Conservation (phyloP, 192 early-diverging fungal species). For the Podila verticillata region DNA sequence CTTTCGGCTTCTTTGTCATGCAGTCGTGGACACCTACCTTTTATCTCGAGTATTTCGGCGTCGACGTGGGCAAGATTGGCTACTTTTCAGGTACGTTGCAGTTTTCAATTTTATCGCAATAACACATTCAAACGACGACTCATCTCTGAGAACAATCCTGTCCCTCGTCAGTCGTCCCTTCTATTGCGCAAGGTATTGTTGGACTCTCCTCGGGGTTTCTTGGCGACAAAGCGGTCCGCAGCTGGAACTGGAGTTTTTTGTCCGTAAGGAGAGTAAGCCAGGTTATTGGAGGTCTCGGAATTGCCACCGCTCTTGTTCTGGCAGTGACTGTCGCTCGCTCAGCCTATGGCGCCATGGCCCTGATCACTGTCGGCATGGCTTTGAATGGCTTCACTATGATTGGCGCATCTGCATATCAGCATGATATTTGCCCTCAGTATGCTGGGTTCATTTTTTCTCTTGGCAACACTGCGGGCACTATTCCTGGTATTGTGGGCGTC, state of each 20-base stretch:
- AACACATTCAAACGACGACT: not conserved
- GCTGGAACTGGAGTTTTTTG: slow-evolving; percentile 24
- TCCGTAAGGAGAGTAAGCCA: slow-evolving; percentile 32
- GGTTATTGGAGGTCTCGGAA: slow-evolving; percentile 28
- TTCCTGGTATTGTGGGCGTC: slow-evolving; percentile 46
- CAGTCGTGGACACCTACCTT: slow-evolving; percentile 53
- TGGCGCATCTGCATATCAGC: slow-evolving; percentile 47
- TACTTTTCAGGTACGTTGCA: slow-evolving; percentile 43
- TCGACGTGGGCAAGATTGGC: slow-evolving; percentile 50
- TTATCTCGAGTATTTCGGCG: slow-evolving; percentile 47
- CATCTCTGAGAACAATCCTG: not conserved
- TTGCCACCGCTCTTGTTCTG: slow-evolving; percentile 35
- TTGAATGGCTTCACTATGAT: slow-evolving; percentile 46
- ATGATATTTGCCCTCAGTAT: slow-evolving; percentile 50
- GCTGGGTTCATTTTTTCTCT: slow-evolving; percentile 54
- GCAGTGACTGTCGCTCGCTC: slow-evolving; percentile 32
- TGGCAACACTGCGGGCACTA: slow-evolving; percentile 46
- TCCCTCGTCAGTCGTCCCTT: slow-evolving; percentile 35
- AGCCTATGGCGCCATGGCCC: slow-evolving; percentile 21
- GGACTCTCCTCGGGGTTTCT: slow-evolving; percentile 42
- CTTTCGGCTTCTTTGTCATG: slow-evolving; percentile 49
- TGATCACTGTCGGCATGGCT: slow-evolving; percentile 44
- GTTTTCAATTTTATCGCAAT: not conserved
- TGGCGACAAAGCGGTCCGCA: slow-evolving; percentile 37
- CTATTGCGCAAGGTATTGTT: slow-evolving; percentile 28